Percentiles rank a stretch among this genome's conserved stretches.
Conservation (phyloP, 2,329 filamentous ascomycete species). For the Pseudopyricularia cyperi region DNA sequence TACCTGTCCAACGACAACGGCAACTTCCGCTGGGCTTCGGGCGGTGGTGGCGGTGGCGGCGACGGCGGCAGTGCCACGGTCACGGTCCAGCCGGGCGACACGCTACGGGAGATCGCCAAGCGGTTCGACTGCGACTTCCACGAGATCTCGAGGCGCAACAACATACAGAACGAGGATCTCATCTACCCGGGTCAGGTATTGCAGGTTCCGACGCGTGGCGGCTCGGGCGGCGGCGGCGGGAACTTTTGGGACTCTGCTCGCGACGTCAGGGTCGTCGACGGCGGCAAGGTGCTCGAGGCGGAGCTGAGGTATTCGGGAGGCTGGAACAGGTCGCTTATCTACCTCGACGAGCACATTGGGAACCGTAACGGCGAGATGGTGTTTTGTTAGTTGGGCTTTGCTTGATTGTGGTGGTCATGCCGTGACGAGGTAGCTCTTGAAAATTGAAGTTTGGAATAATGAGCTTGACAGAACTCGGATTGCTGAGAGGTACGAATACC, state of each 20-base stretch:
- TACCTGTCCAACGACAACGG: slow-evolving; percentile 22
- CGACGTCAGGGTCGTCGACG: slow-evolving; percentile 21
- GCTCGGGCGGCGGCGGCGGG: slow-evolving; percentile 8
- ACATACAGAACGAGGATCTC: slow-evolving; percentile 25
- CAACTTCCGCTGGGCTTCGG: slow-evolving; percentile 20
- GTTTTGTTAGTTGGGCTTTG: background rate
- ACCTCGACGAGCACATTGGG: slow-evolving; percentile 20
- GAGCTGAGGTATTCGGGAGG: slow-evolving; percentile 15
- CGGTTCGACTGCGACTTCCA: slow-evolving; percentile 20
- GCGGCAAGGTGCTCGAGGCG: slow-evolving; percentile 19
- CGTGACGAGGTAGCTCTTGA: too few relatives aligned
- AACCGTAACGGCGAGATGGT: slow-evolving; percentile 16
- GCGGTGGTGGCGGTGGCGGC: slow-evolving; percentile 9
- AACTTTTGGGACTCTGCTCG: slow-evolving; percentile 21
- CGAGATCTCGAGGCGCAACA: slow-evolving; percentile 24
- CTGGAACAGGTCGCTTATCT: slow-evolving; percentile 17
- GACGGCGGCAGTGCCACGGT: slow-evolving; percentile 11
- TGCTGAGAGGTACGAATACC: too few relatives aligned
- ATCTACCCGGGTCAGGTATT: slow-evolving; percentile 28
- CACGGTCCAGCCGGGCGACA: slow-evolving; percentile 27
- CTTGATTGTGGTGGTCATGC: too few relatives aligned
- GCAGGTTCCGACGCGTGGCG: slow-evolving; percentile 16
- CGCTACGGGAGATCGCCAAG: slow-evolving; percentile 23
- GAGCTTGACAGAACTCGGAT: too few relatives aligned
- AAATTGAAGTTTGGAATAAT: too few relatives aligned